These are phyloP conservation scores for Remersonia thermophila DNA, from an alignment of 2,329 filamentous ascomycete species.

Conservation along the genomic window DNA sequence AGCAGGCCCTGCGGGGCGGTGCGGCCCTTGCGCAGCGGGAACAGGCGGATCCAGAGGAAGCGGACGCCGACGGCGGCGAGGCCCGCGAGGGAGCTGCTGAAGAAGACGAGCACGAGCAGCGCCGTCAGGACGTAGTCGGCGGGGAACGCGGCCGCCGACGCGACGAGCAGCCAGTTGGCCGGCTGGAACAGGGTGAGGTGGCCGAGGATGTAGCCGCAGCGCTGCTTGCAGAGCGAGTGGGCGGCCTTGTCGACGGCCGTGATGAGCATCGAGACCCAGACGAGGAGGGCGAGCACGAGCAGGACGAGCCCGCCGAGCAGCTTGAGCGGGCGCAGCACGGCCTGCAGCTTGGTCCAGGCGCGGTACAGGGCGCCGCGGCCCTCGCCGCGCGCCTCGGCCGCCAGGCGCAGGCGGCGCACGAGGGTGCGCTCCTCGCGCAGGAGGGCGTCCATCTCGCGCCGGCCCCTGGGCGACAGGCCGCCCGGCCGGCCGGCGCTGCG, in stretches of 20 bases:
- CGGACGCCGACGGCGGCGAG: conserved; percentile 82
- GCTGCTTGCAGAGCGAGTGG: conserved; percentile 83
- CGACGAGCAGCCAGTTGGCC: conserved; percentile 77
- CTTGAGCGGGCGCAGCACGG: conserved; percentile 77
- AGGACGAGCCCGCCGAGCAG: conserved; percentile 72
- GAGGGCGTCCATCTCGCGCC: conserved; percentile 75
- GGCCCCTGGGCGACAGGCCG: conserved; percentile 70
- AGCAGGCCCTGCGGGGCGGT: conserved; percentile 87
- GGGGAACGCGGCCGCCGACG: conserved; percentile 73
- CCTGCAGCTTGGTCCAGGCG: conserved; percentile 67
- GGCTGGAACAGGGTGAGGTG: conserved; percentile 88
- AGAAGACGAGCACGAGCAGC: conserved; percentile 73
- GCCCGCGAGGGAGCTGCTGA: conserved; percentile 76
- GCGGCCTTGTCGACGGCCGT: conserved; percentile 93
- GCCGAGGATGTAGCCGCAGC: conserved; percentile 84
- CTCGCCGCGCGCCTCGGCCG: conserved; percentile 68
- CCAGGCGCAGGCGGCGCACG: conserved; percentile 76
- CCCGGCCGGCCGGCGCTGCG: conserved; percentile 66
- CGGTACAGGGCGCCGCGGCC: conserved; percentile 62
- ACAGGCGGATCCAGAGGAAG: conserved; percentile 90
- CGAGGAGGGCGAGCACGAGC: conserved; percentile 58
- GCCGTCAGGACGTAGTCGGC: conserved; percentile 87
- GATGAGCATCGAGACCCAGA: conserved; percentile 88
- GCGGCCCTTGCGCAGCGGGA: conserved; percentile 77
- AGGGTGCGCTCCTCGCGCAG: conserved; percentile 85